Evolutionary conservation across 169 alveolate species (phyloP).

Genomic region (Plasmodium coatneyi): DNA sequence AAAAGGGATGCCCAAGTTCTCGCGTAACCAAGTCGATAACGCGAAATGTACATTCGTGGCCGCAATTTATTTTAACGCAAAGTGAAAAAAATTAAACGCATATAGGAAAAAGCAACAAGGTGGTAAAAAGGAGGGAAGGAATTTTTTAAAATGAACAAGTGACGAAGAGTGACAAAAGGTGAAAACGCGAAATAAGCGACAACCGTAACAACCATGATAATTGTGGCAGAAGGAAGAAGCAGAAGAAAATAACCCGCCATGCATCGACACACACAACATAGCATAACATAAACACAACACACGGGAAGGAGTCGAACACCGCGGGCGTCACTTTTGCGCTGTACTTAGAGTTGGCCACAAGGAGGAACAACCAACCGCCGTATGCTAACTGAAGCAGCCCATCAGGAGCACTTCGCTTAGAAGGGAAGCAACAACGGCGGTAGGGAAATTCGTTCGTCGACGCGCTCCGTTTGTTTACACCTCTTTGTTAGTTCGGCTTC

Average conservation of each 20-base stretch:
- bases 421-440: neutral
- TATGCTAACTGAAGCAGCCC: neutral
- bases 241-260: neutral
- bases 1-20: neutral
- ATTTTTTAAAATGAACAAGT: neutral
- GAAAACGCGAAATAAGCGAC: neutral
- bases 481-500: neutral
- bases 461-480: neutral
- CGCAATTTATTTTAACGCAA: neutral
- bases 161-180: neutral
- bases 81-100: neutral
- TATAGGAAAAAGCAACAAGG: neutral
- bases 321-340: neutral
- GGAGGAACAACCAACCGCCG: neutral
- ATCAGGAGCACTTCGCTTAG: neutral
- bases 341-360: neutral
- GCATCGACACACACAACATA: neutral
- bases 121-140: neutral
- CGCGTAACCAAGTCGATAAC: neutral
- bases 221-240: neutral
- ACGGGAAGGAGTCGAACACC: neutral
- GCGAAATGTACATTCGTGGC: neutral
- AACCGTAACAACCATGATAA: neutral
- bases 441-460: neutral
- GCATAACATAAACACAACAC: neutral